These are phyloP conservation scores for Pyrenula aspistea DNA, from an alignment of 495 filamentous ascomycete species.

Conservation along the genomic window DNA sequence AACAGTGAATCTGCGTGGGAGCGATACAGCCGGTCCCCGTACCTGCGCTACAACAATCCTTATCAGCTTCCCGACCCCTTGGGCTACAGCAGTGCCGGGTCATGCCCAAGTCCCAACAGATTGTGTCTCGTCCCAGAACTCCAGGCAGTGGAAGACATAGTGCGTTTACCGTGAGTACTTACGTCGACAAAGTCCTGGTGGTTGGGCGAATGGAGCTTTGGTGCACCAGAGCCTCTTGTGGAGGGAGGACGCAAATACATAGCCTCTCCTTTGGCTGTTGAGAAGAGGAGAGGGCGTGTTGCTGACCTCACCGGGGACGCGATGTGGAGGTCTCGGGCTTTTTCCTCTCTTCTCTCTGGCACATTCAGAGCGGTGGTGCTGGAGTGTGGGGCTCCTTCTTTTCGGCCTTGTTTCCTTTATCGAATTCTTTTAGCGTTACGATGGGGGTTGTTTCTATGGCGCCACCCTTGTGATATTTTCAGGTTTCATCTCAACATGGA, in stretches of 20 bases:
- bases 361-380: background rate
- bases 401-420: background rate
- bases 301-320: background rate
- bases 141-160: no score
- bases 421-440: background rate
- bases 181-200: no score
- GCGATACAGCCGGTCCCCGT: no score
- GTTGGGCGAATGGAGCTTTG: no score
- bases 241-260: background rate
- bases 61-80: background rate
- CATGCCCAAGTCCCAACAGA: no score
- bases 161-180: no score
- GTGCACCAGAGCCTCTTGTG: no score
- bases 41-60: background rate
- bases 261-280: background rate
- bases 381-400: background rate
- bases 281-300: background rate
- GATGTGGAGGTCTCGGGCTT: background rate
- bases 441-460: background rate
- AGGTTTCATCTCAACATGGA: background rate
- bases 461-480: background rate
- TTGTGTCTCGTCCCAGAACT: no score
- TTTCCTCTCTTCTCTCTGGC: background rate
- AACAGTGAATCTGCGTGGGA: no score
- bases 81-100: no score